Percentiles rank a stretch among this genome's conserved stretches.
phyloP scores from a whole-genome alignment of 2,329 filamentous ascomycete species.

The Chrysosporium keratinophilum region DNA sequence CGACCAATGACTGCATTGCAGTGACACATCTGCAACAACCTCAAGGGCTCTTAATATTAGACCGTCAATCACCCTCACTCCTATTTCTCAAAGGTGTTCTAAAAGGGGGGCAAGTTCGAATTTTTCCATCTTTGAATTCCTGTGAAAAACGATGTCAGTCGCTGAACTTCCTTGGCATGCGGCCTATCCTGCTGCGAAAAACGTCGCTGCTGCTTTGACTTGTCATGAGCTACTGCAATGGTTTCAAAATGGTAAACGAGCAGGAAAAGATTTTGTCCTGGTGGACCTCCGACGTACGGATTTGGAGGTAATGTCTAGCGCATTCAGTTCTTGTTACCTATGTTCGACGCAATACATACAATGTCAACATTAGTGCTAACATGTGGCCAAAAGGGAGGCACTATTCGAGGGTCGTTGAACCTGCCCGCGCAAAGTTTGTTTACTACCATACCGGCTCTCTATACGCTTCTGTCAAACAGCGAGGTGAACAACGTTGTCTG shows the following conservation, averaged over 20 bases:
- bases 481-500: constrained; percentile 28
- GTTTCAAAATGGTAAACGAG: constrained; percentile 19
- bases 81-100: too few species aligned
- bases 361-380: background rate
- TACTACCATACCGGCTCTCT: constrained; percentile 28
- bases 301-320: constrained; percentile 30
- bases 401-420: constrained; percentile 47
- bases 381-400: constrained; percentile 44
- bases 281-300: constrained; percentile 41
- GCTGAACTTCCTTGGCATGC: constrained; percentile 31
- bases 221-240: constrained; percentile 31
- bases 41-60: too few species aligned
- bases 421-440: constrained; percentile 35
- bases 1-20: too few species aligned
- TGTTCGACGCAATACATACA: constrained; percentile 1
- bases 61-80: too few species aligned
- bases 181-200: constrained; percentile 30
- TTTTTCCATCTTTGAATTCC: background rate
- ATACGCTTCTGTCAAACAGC: constrained; percentile 23
- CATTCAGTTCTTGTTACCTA: background rate
- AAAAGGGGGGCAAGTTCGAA: background rate
- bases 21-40: too few species aligned
- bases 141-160: background rate
- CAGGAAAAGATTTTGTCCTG: constrained; percentile 30
- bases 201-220: constrained; percentile 22